Evolutionary conservation across 176 grass and related monocot genomes (phyloP), one percentile per base, ranked within the genome.

Genomic region (Guadua angustifolia): DNA sequence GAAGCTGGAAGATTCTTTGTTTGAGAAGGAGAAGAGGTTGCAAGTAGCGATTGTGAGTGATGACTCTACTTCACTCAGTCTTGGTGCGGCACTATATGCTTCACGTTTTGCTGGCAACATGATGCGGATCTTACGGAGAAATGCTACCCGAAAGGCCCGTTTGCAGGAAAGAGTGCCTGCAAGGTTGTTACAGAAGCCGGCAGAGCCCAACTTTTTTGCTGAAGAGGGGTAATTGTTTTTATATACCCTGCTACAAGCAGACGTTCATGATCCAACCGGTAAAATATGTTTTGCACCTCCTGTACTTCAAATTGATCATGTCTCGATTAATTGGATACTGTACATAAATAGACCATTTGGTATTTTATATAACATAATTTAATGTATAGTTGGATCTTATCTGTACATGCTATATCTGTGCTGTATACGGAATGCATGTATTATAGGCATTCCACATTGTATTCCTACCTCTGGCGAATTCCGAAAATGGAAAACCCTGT

Each of bases 71-170:
- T 85, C 83, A 19, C 87, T 92, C 53, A 98, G 92, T 82, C 71
- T 95, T 24, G 92, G 95, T 17, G 92, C 90, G 5, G 91, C 88
- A 5, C 69, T 95, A 32, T 95, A 94, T 40, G 95, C 92, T 77
- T 98, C 95, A 18, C 86, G 88, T 69, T 95, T 98, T 88, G 92
- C 85, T 32, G 87, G 92, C 12, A 98, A 93, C 75, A 87, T 95
- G 89, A 79, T 98, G 84, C 85, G 87, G 33, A 87, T 86, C 55
- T 83, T 97, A 74, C 85, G 88, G 11, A 85, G 84, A 78, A 92
- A 87, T 45, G 80, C 86, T 80, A 94, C 84, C 16, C 83, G 79
- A 60, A 93, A 98, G 74, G 92, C 92, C 44, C 87, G 84, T 65
- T 80, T 97, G 69, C 89, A 97, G 87, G 94, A 97, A 68, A 89